These are phyloP conservation scores for Trichophaea hybrida DNA, from an alignment of 2,329 filamentous ascomycete species.

Conservation along the genomic window DNA sequence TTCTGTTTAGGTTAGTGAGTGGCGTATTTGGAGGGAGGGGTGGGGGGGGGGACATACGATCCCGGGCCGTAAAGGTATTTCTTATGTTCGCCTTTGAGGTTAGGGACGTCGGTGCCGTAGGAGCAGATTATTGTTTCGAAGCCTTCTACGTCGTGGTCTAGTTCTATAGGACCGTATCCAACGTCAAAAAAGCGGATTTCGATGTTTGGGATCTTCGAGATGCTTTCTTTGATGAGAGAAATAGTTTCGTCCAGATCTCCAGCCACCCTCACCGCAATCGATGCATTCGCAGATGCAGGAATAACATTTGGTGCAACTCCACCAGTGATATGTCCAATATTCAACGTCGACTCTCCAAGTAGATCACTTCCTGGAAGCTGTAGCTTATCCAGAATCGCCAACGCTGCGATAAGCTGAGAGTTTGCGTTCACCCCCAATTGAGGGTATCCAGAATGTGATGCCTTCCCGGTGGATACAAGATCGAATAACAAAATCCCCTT, in stretches of 20 bases:
- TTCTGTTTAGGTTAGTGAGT: slow-evolving; percentile 38
- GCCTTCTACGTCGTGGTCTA: slow-evolving; percentile 69
- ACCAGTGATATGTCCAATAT: slow-evolving; percentile 62
- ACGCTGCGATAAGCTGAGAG: slow-evolving; percentile 60
- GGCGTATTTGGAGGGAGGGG: slow-evolving; percentile 28
- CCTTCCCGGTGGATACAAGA: slow-evolving; percentile 56
- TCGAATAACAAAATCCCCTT: slow-evolving; percentile 65
- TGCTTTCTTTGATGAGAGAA: slow-evolving; percentile 34
- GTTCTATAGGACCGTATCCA: slow-evolving; percentile 60
- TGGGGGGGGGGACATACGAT: slow-evolving; percentile 12
- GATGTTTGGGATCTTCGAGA: slow-evolving; percentile 39
- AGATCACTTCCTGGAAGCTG: slow-evolving; percentile 61
- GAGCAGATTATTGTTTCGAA: slow-evolving; percentile 78
- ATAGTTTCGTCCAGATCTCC: slow-evolving; percentile 41
- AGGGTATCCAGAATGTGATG: slow-evolving; percentile 82
- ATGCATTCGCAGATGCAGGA: slow-evolving; percentile 54
- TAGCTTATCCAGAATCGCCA: slow-evolving; percentile 50
- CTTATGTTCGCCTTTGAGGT: slow-evolving; percentile 53
- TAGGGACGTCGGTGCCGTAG: slow-evolving; percentile 85
- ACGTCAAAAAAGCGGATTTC: slow-evolving; percentile 46
- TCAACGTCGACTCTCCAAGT: slow-evolving; percentile 79
- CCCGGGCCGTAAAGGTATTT: slow-evolving; percentile 54
- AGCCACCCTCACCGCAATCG: slow-evolving; percentile 64
- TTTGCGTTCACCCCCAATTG: slow-evolving; percentile 79
- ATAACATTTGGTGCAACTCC: slow-evolving; percentile 86